A percentile compares a stretch with the other conserved stretches of the same genome.
Evolutionary conservation across 2,329 filamentous ascomycete species (phyloP).

Genomic region (Chaetomiaceae sp.): DNA sequence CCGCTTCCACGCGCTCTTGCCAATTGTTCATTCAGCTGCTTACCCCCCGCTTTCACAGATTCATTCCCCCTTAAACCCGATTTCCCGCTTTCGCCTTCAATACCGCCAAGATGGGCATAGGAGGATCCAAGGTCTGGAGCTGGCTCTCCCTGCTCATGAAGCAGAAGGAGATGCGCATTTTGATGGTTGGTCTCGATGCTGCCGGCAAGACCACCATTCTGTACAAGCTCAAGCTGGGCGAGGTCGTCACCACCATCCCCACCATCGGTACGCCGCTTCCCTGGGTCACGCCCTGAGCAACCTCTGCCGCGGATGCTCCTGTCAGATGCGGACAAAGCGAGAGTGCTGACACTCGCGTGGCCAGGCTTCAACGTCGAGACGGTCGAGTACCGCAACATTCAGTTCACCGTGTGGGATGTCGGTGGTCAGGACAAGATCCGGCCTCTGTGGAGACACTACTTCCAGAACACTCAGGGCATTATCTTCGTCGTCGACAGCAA

Average conservation of each 20-base stretch:
- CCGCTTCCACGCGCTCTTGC: too few species aligned
- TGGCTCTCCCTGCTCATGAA: slow-evolving; percentile 20
- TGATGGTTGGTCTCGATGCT: slow-evolving; percentile 99
- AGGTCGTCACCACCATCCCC: slow-evolving; percentile 98
- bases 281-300: neutral
- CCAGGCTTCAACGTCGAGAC: slow-evolving; percentile 99
- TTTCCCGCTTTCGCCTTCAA: slow-evolving; percentile 15
- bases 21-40: slow-evolving; percentile 15
- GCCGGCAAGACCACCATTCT: slow-evolving; percentile 99
- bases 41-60: slow-evolving; percentile 18
- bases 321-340: neutral
- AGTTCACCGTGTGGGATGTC: slow-evolving; percentile 99
- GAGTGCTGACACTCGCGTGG: slow-evolving; percentile 21
- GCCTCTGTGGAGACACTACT: slow-evolving; percentile 99
- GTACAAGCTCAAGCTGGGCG: slow-evolving; percentile 99
- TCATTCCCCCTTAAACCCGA: slow-evolving; percentile 2
- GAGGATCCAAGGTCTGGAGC: slow-evolving; percentile 65
- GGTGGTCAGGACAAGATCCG: slow-evolving; percentile 99
- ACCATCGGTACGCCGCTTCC: slow-evolving; percentile 70
- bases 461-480: slow-evolving; percentile 98
- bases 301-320: neutral
- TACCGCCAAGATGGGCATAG: slow-evolving; percentile 85
- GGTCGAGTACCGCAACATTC: slow-evolving; percentile 99
- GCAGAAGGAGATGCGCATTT: slow-evolving; percentile 99
- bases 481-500: slow-evolving; percentile 99